Conservation (phyloP, 2,329 filamentous ascomycete species). For the Fusarium caatingaense region DNA sequence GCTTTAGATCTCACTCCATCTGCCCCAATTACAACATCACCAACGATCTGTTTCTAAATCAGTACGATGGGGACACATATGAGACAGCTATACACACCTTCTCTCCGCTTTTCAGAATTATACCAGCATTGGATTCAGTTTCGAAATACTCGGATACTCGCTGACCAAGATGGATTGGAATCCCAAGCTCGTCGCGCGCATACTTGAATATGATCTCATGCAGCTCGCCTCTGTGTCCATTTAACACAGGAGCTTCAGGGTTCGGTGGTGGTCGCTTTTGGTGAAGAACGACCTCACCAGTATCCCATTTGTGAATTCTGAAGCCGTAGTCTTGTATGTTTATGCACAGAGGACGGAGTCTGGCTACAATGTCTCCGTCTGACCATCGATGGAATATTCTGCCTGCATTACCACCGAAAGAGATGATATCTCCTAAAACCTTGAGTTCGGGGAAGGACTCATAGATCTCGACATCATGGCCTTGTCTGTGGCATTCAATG, state of each 20-base stretch:
- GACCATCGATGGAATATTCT: constrained; percentile 70
- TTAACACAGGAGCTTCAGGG: constrained; percentile 31
- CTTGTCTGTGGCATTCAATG: constrained; percentile 32
- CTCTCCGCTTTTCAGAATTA: constrained; percentile 23
- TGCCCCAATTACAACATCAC: constrained; percentile 36
- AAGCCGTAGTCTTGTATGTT: constrained; percentile 59
- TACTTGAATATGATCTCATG: constrained; percentile 36
- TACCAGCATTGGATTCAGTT: constrained; percentile 1
- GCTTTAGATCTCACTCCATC: constrained; percentile 37
- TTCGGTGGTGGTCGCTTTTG: constrained; percentile 54
- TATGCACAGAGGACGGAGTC: constrained; percentile 37
- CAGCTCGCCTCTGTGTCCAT: constrained; percentile 32
- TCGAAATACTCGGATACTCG: constrained; percentile 30
- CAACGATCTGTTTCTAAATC: constrained; percentile 6
- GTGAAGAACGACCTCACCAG: constrained; percentile 65
- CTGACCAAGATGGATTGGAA: constrained; percentile 27
- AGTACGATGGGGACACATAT: rapidly evolving
- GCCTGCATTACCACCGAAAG: constrained; percentile 37
- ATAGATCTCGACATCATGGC: constrained; percentile 28
- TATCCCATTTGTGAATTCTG: constrained; percentile 34
- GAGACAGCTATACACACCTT: neutral
- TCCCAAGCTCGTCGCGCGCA: constrained; percentile 26
- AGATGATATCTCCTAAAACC: constrained; percentile 57
- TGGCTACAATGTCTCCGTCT: constrained; percentile 55
- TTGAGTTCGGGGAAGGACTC: constrained; percentile 59